Conservation (phyloP, 2,329 filamentous ascomycete species). For the Cordyceps cateniannulata region DNA sequence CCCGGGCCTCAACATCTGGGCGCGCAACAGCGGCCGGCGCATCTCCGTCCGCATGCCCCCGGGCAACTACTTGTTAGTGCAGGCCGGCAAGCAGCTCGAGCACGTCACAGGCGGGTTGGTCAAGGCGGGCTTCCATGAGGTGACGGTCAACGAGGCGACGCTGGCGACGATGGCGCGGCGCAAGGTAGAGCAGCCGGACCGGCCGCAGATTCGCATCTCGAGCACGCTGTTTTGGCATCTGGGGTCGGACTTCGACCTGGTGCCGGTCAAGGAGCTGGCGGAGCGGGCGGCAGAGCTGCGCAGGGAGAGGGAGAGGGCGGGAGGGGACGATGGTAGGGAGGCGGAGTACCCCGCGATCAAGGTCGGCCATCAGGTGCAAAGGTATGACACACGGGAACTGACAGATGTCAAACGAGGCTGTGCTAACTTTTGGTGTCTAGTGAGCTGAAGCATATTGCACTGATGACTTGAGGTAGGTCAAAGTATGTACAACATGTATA, state of each 20-base stretch:
- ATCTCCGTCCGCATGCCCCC: conserved; percentile 53
- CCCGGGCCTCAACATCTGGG: conserved; percentile 57
- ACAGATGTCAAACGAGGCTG: neutral
- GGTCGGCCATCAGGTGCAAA: conserved; percentile 53
- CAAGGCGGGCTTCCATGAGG: conserved; percentile 57
- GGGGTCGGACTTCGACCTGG: conserved; percentile 48
- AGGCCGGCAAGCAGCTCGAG: conserved; percentile 58
- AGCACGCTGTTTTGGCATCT: conserved; percentile 58
- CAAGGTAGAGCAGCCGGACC: conserved; percentile 33
- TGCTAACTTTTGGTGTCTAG: conserved; percentile 20
- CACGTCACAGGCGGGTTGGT: conserved; percentile 54
- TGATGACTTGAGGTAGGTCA: conserved; percentile 31
- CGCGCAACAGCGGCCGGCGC: conserved; percentile 53
- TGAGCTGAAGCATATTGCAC: conserved; percentile 47
- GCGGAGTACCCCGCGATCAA: conserved; percentile 46
- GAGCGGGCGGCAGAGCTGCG: conserved; percentile 39
- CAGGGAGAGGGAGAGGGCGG: conserved; percentile 39
- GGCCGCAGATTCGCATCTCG: conserved; percentile 51
- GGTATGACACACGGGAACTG: conserved; percentile 26
- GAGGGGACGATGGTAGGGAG: conserved; percentile 47
- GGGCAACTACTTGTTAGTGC: conserved; percentile 53
- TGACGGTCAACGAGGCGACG: conserved; percentile 50
- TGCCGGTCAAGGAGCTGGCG: conserved; percentile 42
- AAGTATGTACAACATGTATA: too few species aligned
- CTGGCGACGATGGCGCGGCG: conserved; percentile 40